Base-by-base conservation (phyloP, 345 rosid genomes). In the Iberis pinnata region DNA sequence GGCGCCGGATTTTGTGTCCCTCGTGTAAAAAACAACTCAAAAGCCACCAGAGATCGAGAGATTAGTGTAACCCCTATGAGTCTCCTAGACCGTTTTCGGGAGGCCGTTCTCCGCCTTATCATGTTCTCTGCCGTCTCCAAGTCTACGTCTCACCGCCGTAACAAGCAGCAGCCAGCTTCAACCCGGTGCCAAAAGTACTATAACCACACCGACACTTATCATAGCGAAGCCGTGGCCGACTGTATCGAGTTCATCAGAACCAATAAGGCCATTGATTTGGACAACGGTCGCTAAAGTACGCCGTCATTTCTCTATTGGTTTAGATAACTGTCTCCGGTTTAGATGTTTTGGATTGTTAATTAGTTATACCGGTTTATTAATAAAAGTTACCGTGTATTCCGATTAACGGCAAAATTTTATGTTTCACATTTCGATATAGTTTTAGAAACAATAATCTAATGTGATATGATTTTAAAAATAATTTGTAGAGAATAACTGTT, bases 171-270 rank as follows among this genome's bases (percentile, higher is more conserved):
- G 1, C 13, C 50, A 1, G 24, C 47, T 9, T 39, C 29, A n/a
- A 42, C 24, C 3, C 24, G 24, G 14, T 9, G 20, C 22, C 33
- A 57, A 13, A 40, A 11, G 15, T 57, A 43, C 18, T 58, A 53
- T 31, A 49, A 63, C 42, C n/a, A 40, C 7, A 40, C 58, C 9
- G 89, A 84, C 20, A 65, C 63, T 16, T 78, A 76, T 56, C 81
- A 77, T 18, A 79, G 67, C 25, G 86, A 82, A 54, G 96, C 90
- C 3, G 76, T 88, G 11, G 86, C 94, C 0, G 90, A 88, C 40
- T 84, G 94, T 67, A 88, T 88, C 13, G 86, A 88, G 67, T 84
- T 84, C 68, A 88, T 88, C 60, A 77, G 76, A 61, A 84, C 69
- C 77, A 82, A 75, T 49, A 80, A 80, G 53, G 63, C 81, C 2